phyloP scores from a whole-genome alignment of 768 basidiomycete genomes.

The Suillus ampliporus region DNA sequence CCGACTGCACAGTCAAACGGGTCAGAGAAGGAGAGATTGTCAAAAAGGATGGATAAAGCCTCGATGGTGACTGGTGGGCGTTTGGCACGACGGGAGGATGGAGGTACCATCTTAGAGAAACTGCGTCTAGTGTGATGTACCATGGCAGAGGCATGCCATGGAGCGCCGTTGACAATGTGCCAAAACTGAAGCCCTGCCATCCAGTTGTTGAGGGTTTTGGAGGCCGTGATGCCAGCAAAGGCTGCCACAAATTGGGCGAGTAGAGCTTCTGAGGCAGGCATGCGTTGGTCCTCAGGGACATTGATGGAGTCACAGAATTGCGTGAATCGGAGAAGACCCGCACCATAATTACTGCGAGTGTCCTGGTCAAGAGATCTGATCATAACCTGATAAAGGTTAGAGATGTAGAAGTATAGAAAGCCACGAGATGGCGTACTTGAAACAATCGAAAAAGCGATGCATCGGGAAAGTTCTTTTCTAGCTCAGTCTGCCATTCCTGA shows the following conservation, averaged over 20 bases:
- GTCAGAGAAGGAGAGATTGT: conserved; percentile 20
- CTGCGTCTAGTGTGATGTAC: background rate
- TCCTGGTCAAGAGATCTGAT: conserved; percentile 20
- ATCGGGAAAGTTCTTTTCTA: too few relatives aligned
- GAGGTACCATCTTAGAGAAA: conserved; percentile 26
- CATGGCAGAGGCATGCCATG: too few relatives aligned
- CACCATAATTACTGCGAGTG: conserved; percentile 33
- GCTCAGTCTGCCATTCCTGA: conserved; percentile 16
- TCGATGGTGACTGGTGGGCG: conserved; percentile 43
- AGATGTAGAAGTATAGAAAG: too few relatives aligned
- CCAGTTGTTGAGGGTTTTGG: conserved; percentile 39
- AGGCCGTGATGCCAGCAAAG: conserved; percentile 18
- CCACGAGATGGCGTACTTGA: too few relatives aligned
- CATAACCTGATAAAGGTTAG: conserved; percentile 10
- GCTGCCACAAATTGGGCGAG: conserved; percentile 30
- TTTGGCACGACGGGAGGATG: conserved; percentile 19
- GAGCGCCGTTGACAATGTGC: conserved; percentile 28
- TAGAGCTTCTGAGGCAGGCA: conserved; percentile 35
- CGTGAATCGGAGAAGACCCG: conserved; percentile 35
- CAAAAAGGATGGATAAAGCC: conserved; percentile 34
- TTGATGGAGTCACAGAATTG: conserved; percentile 43
- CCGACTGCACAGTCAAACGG: conserved; percentile 30
- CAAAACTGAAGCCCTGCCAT: conserved; percentile 41
- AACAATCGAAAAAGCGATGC: too few relatives aligned
- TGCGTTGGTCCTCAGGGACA: conserved; percentile 30